Evolutionary conservation across 305 asterid genomes (phyloP).

Genomic region (Fraxinus latifolia): DNA sequence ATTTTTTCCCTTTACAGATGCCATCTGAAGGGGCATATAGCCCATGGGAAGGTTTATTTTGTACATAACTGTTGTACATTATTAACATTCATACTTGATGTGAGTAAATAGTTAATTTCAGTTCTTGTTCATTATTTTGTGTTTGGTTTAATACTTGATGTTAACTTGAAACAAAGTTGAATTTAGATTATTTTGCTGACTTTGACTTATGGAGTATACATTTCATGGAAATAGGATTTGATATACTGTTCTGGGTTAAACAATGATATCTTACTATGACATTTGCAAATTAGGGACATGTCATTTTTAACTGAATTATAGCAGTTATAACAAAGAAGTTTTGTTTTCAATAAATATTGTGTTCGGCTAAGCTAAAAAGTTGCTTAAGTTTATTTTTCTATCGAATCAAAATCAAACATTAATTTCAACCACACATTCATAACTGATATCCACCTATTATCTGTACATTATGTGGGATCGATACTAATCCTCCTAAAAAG

Average conservation of each 20-base stretch:
- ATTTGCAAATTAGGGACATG: neutral
- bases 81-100: conserved; percentile 12
- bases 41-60: conserved; percentile 16
- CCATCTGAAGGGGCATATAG: neutral
- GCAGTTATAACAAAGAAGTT: neutral
- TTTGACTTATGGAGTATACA: neutral
- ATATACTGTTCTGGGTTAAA: neutral
- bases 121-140: neutral
- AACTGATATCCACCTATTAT: no score
- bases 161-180: neutral
- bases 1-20: conserved; percentile 10
- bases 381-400: neutral
- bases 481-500: no score
- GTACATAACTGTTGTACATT: conserved; percentile 20
- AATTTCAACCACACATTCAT: neutral
- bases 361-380: neutral
- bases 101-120: conserved; percentile 20
- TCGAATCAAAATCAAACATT: no score
- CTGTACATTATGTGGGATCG: neutral
- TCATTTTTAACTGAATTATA: neutral
- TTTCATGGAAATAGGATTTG: neutral
- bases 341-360: neutral
- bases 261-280: neutral
- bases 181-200: neutral
- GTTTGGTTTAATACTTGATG: neutral